Evolutionary conservation across 495 filamentous ascomycete species (phyloP).

Genomic region (Elasticomyces elasticus): DNA sequence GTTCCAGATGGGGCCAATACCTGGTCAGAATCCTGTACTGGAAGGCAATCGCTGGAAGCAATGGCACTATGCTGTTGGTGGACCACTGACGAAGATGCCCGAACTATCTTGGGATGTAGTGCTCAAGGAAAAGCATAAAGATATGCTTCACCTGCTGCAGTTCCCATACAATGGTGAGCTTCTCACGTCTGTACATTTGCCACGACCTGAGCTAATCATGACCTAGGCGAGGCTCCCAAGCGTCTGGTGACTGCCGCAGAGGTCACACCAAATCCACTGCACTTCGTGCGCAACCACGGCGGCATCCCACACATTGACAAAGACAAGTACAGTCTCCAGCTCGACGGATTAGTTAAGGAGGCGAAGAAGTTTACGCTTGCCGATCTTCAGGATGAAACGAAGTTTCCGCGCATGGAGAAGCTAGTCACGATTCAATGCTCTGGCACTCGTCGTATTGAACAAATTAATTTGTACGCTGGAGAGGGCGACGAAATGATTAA

Average conservation of each 20-base stretch:
- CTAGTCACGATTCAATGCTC: constrained; percentile 56
- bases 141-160: constrained; percentile 59
- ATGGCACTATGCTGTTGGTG: constrained; percentile 53
- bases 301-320: constrained; percentile 53
- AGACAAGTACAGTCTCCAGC: constrained; percentile 40
- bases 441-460: constrained; percentile 59
- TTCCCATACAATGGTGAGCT: constrained; percentile 64
- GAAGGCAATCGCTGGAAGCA: constrained; percentile 54
- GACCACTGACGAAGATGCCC: constrained; percentile 38
- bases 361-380: constrained; percentile 45
- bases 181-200: background rate
- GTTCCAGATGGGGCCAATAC: constrained; percentile 49
- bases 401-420: constrained; percentile 47
- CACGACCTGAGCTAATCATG: background rate
- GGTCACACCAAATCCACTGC: constrained; percentile 49
- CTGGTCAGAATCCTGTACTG: constrained; percentile 53
- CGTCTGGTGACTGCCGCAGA: constrained; percentile 38
- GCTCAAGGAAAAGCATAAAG: constrained; percentile 48
- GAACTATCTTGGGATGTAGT: constrained; percentile 51
- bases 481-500: constrained; percentile 61
- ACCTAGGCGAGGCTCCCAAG: background rate
- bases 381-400: constrained; percentile 46
- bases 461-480: constrained; percentile 52
- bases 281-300: constrained; percentile 61
- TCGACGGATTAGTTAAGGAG: constrained; percentile 48